phyloP scores from a whole-genome alignment of 352 stramenopile genomes.

The Phytophthora capsici region DNA sequence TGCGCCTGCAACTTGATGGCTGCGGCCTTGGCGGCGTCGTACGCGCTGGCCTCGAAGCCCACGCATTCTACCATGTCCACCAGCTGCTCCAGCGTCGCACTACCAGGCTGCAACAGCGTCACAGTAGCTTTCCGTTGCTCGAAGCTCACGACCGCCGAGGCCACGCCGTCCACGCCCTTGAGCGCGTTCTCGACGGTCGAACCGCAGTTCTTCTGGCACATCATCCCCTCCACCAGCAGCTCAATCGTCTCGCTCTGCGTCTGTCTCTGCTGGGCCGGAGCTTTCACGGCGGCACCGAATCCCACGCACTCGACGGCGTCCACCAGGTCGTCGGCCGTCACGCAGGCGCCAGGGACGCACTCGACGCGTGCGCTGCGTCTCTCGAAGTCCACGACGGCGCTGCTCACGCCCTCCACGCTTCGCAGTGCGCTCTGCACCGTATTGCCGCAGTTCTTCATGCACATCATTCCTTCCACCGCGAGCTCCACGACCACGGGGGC shows the following conservation, averaged over 20 bases:
- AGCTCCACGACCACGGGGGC: conserved; percentile 54
- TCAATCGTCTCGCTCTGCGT: conserved; percentile 30
- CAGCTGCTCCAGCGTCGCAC: conserved; percentile 64
- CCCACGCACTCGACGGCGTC: conserved; percentile 81
- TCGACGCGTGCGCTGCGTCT: conserved; percentile 67
- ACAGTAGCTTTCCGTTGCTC: conserved; percentile 72
- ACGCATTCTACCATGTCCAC: conserved; percentile 84
- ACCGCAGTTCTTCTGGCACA: conserved; percentile 96
- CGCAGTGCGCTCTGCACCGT: conserved; percentile 86
- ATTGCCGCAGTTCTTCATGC: conserved; percentile 95
- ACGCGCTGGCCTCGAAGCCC: conserved; percentile 64
- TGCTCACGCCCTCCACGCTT: conserved; percentile 67
- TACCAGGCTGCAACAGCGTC: conserved; percentile 51
- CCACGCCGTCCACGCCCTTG: conserved; percentile 76
- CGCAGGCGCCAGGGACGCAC: conserved; percentile 43
- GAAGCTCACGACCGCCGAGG: conserved; percentile 71
- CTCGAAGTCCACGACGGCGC: conserved; percentile 73
- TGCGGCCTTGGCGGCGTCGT: conserved; percentile 60
- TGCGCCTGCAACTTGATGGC: conserved; percentile 57
- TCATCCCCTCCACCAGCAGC: conserved; percentile 93
- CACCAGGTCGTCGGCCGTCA: conserved; percentile 59
- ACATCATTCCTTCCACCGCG: conserved; percentile 94
- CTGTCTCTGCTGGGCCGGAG: neutral
- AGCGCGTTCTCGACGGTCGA: conserved; percentile 90
- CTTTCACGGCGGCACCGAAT: conserved; percentile 70